A percentile compares a stretch with the other conserved stretches of the same genome.
Conservation (phyloP, 768 basidiomycete genomes). For the Trametes villosa region DNA sequence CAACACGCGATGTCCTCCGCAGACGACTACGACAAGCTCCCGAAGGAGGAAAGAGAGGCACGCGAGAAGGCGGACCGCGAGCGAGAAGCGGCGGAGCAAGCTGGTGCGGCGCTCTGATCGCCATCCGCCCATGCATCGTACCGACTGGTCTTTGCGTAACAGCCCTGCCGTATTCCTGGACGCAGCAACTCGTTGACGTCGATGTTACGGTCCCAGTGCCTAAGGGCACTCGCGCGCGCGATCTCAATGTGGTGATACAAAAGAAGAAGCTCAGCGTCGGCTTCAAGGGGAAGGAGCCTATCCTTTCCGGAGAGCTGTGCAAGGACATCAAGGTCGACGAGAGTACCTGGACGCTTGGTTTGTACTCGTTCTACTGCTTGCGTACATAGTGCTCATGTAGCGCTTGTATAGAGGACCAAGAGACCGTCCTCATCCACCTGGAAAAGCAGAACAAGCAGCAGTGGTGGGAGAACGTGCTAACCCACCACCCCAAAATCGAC, state of each 20-base stretch:
- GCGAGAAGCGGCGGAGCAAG: slow-evolving; percentile 81
- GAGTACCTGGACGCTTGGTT: slow-evolving; percentile 94
- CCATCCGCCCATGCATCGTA: slow-evolving; percentile 28
- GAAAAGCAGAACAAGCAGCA: slow-evolving; percentile 87
- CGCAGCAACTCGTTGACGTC: slow-evolving; percentile 85
- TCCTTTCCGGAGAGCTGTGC: slow-evolving; percentile 89
- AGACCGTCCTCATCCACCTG: slow-evolving; percentile 72
- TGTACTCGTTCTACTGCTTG: slow-evolving; percentile 34
- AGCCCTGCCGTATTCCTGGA: slow-evolving; percentile 94
- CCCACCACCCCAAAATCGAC: slow-evolving; percentile 95
- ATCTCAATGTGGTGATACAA: slow-evolving; percentile 72
- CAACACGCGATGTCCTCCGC: slow-evolving; percentile 37
- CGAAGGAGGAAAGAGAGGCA: slow-evolving; percentile 73
- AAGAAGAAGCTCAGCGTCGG: slow-evolving; percentile 85
- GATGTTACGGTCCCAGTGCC: slow-evolving; percentile 85
- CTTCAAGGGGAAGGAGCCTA: slow-evolving; percentile 83
- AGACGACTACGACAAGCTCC: slow-evolving; percentile 75
- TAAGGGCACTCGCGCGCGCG: slow-evolving; percentile 80
- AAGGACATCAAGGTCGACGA: slow-evolving; percentile 95
- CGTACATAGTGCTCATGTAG: not conserved
- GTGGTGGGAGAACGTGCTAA: slow-evolving; percentile 98
- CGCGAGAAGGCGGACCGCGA: slow-evolving; percentile 71
- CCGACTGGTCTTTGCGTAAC: slow-evolving; percentile 20
- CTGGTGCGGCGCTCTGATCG: slow-evolving; percentile 52
- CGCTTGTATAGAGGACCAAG: slow-evolving; percentile 74